Conservation (phyloP, 208 protist genomes). For the Herpetomonas tarakana region DNA sequence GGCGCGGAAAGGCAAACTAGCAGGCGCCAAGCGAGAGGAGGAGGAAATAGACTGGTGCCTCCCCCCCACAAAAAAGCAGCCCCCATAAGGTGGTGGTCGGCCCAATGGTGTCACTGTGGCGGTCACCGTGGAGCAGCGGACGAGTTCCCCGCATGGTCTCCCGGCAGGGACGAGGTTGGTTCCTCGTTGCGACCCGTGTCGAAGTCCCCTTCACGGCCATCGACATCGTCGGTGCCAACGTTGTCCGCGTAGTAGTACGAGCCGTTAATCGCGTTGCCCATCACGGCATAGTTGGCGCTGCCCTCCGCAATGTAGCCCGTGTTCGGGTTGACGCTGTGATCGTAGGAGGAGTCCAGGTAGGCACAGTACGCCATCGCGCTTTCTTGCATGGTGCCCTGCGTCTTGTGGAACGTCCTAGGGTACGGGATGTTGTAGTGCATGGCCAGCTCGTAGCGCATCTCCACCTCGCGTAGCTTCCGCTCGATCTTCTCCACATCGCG, state of each 20-base stretch:
- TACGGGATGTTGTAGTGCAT: constrained; percentile 88
- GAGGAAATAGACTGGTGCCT: constrained; percentile 2
- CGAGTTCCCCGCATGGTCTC: no score
- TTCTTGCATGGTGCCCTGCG: constrained; percentile 72
- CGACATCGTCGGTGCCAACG: constrained; percentile 41
- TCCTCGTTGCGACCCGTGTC: constrained; percentile 28
- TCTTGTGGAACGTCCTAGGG: constrained; percentile 77
- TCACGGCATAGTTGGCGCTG: constrained; percentile 62
- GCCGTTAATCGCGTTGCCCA: constrained; percentile 41
- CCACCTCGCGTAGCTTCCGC: constrained; percentile 84
- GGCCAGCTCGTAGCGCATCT: constrained; percentile 87
- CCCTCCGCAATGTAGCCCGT: constrained; percentile 63
- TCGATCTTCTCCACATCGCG: constrained; percentile 53
- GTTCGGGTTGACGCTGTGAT: constrained; percentile 70
- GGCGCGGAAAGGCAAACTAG: no score
- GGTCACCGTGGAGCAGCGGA: no score
- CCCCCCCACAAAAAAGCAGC: no score
- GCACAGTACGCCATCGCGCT: constrained; percentile 76
- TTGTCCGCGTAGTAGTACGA: constrained; percentile 53
- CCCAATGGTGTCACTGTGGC: no score
- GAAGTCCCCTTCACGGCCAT: constrained; percentile 24
- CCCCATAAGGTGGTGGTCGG: no score
- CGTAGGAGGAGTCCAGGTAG: constrained; percentile 85
- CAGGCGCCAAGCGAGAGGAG: no score
- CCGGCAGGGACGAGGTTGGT: no score